Conservation (phyloP, 768 basidiomycete species). For the Lanmaoa rubissima region DNA sequence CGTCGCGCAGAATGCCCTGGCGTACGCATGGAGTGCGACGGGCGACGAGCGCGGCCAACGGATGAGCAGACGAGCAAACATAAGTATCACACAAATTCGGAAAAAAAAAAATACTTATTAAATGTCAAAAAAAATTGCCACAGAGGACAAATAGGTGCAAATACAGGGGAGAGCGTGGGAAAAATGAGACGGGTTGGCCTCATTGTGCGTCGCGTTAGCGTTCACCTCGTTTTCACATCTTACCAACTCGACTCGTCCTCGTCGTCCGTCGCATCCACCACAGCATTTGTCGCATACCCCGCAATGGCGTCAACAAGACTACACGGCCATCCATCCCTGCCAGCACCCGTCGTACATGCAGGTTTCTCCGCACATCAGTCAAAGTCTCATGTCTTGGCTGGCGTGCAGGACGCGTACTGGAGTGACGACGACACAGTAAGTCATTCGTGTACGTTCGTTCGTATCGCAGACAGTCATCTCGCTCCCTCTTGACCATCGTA, state of each 20-base stretch:
- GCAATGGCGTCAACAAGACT: constrained; percentile 54
- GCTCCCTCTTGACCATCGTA: constrained; percentile 35
- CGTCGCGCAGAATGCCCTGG: constrained; percentile 14
- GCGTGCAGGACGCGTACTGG: constrained; percentile 96
- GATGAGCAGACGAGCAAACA: constrained; percentile 27
- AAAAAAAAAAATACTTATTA: background rate
- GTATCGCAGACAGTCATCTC: constrained; percentile 14
- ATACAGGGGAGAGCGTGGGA: constrained; percentile 22
- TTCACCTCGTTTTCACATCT: constrained; percentile 19
- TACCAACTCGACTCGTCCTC: constrained; percentile 13
- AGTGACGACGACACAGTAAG: constrained; percentile 86
- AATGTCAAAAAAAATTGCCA: constrained; percentile 8
- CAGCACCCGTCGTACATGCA: constrained; percentile 71
- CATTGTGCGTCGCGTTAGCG: constrained; percentile 25
- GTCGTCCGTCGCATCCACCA: constrained; percentile 16
- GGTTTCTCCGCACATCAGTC: constrained; percentile 72
- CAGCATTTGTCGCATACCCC: constrained; percentile 1
- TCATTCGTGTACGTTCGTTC: constrained; percentile 8
- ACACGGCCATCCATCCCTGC: constrained; percentile 61
- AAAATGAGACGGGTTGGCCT: constrained; percentile 19
- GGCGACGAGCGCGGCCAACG: constrained; percentile 20
- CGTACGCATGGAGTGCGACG: constrained; percentile 10
- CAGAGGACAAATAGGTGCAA: constrained; percentile 21
- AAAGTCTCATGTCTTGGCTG: constrained; percentile 83
- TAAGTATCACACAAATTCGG: background rate